Base-by-base conservation (phyloP, 2,329 filamentous ascomycete species). In the Xylariomycetidae sp. region DNA sequence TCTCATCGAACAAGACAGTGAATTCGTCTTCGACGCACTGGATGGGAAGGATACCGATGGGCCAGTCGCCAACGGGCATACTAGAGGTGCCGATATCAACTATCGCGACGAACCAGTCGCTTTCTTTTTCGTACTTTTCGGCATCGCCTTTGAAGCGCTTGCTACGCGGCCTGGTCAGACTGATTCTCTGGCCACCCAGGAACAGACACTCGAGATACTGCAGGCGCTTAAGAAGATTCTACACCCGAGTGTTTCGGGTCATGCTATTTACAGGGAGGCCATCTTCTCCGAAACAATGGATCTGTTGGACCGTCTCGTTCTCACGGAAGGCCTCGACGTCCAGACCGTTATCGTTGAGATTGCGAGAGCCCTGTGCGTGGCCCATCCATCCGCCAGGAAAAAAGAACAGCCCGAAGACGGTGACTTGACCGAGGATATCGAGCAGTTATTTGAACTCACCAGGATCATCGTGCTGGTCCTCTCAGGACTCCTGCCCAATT, bases 241-340 rank as follows among this genome's bases (percentile, higher is more conserved):
- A 12, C 85, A 92, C 36, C 92, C 94, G 3, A 88, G 88, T 32
- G 90, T 98, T 11, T 94, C 89, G 26, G 92, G 94, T 3, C 89
- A 95, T 59, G 90, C 92, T 5, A 94, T 98, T 43, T 98, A 97
- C 54, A 83, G 94, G 49, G 88, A 95, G 36, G 87, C 89, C 6
- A 86, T 98, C 28, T 98, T 98, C 58, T 86, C 88, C 0, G 92
- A 98, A 64, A 95, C 89, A 0, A 95, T 97, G 81, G 92, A 98
- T 51, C 77, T 95, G 33, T 75, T 98, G 4, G 90, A 97, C 59
- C 80, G 92, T 6, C 77, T 98, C 23, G 88, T 94, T 4, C 72
- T 98, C 38, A 98, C 90, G 0, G 90, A 97, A 56, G 85, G 85
- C 1, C 71, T 92, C 16, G 82, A 88, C 41, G 86, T 97, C 14